Base-by-base conservation (phyloP, 805 yeast genomes). In the Wickerhamiella nectarea region DNA sequence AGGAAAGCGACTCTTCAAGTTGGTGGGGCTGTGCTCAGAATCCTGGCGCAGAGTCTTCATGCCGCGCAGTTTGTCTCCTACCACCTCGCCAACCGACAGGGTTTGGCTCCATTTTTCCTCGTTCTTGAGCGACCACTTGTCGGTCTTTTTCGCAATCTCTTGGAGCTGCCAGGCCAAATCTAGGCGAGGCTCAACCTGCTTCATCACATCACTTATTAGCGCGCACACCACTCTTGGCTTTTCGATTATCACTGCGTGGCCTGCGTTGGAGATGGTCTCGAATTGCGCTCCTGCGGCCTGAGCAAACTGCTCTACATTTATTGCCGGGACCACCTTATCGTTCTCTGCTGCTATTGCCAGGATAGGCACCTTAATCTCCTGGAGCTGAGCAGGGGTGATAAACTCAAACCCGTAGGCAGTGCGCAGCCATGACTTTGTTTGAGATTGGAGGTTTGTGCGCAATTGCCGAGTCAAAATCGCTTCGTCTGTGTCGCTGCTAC, bases 51-150 rank as follows among this genome's bases (percentile, higher is more conserved):
- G 63, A 0, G 87, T 81, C 55, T 80, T 80, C 84, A 80, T 78
- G 2, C 83, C 87, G 12, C 80, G 52, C 37, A 80, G 61, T 1
- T 78, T 1, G 53, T 54, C 20, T 59, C 68, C 43, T 47, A 59
- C 43, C 49, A 50, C 46, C 53, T 61, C 19, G 58, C 46, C 60
- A 0, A 80, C 65, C 0, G 76, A 65, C 36, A 67, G 66, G 6
- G 76, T 65, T 26, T 68, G 63, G 55, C 69, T 67, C 89, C 91
- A 81, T 57, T 80, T 81, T 48, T 66, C 69, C 55, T 78, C 81
- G 54, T 80, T 81, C 58, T 80, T 80, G 49, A 81, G 60, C 18
- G 85, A 82, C 89, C 89, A 81, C 59, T 81, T 80, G 42, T 73
- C 69, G 2, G 81, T 81, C 52, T 75, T 72, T 6, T 59, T 49